Base-by-base conservation (phyloP, 139 green algal genomes). In the Zygnema cylindricum region DNA sequence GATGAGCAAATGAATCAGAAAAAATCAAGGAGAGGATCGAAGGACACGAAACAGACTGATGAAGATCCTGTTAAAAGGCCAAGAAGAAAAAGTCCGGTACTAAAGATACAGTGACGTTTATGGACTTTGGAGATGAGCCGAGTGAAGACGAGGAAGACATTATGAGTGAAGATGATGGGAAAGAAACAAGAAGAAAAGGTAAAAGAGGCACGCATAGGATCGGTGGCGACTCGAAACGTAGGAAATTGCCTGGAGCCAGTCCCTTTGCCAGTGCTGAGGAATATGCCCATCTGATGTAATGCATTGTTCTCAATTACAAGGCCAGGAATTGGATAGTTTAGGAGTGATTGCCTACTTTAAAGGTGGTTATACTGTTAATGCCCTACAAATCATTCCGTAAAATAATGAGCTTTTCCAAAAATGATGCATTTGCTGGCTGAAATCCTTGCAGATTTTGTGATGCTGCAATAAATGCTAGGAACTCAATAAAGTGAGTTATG, bases 221-320 rank as follows among this genome's bases (percentile, higher is more conserved):
- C 7, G 77, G 77, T 7, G 83, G 83, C 55, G 83, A 85, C 55
- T 7, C 11, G 33, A 77, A 77, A 55, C 38, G 71, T 16, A 79
- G 71, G 38, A 7, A 16, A 55, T 35, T 2, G 2, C 2, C 21
- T 2, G 32, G 81, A 41, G n/a, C 21, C 32, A 84, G 43, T 69
- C 23, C 81, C 30, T 87, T 87, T 7, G 81, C 81, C 32, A 87
- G 81, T 7, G 81, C 81, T 83, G 81, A 87, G 23, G 81, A 87
- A 3, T 87, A 87, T 7, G 49, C 41, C 83, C 77, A 85, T 85
- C 49, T 85, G 7, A 41, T 79, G 71, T 25, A 79, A 7, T 79
- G 38, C n/a, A n/a, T n/a, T n/a, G n/a, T n/a, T n/a, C n/a, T n/a
- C n/a, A n/a, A n/a, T n/a, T n/a, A n/a, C n/a, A n/a, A n/a, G n/a